These are phyloP conservation scores for Setaria viridis DNA, from an alignment of 202 grass and related monocot genomes.

Conservation along the genomic window DNA sequence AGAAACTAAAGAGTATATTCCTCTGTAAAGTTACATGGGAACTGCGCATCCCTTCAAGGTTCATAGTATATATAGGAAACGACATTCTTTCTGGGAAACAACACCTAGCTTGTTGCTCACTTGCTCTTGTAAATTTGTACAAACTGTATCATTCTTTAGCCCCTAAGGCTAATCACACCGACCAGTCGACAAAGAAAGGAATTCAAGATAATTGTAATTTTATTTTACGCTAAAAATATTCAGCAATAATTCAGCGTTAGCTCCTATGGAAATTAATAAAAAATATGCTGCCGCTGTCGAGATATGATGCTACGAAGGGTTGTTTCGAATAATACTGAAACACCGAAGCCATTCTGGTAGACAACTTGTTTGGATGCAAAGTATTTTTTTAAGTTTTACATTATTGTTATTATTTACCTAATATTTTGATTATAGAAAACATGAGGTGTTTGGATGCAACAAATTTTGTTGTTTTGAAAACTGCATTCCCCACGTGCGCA, in stretches of 20 bases:
- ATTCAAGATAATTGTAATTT: neutral
- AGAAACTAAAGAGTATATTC: neutral
- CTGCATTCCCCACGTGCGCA: too few relatives aligned
- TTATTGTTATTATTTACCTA: too few relatives aligned
- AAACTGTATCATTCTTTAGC: conserved; percentile 42
- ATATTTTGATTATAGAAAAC: too few relatives aligned
- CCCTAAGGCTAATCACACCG: conserved; percentile 1
- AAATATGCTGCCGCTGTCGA: too few relatives aligned
- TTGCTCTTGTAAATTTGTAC: conserved; percentile 34
- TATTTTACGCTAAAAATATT: neutral
- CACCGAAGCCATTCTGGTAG: too few relatives aligned
- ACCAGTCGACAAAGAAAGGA: conserved; percentile 8
- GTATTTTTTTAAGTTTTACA: too few relatives aligned
- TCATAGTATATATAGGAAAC: conserved; percentile 34
- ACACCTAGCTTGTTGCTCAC: neutral
- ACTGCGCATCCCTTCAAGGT: conserved; percentile 10
- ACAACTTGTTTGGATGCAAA: too few relatives aligned
- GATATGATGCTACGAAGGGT: too few relatives aligned
- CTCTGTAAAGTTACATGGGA: conserved; percentile 15
- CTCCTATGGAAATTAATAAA: neutral
- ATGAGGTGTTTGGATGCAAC: too few relatives aligned
- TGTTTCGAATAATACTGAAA: too few relatives aligned
- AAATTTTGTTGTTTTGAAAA: too few relatives aligned
- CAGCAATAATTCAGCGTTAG: neutral
- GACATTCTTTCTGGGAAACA: conserved; percentile 17